A percentile compares a stretch with the other conserved stretches of the same genome.
These are phyloP conservation scores for Erysimum cheiranthoides DNA, from an alignment of 345 rosid species.

Conservation along the genomic window DNA sequence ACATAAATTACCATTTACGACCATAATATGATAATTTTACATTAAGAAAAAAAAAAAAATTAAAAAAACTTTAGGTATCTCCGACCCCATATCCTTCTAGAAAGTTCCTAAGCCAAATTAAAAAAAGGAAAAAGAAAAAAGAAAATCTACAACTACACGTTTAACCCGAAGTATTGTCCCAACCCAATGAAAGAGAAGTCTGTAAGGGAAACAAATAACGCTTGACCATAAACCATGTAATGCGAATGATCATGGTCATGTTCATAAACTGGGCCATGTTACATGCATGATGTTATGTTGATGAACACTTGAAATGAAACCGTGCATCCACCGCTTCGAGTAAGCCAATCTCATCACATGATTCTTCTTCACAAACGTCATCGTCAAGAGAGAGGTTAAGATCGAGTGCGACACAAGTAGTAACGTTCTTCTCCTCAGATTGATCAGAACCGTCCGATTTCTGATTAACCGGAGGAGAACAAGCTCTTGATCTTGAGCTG, in stretches of 20 bases:
- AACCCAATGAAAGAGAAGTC: conserved; percentile 32
- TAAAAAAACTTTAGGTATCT: conserved; percentile 13
- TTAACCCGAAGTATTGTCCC: conserved; percentile 40
- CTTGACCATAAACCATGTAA: conserved; percentile 24
- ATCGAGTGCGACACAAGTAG: conserved; percentile 63
- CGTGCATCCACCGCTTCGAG: conserved; percentile 73
- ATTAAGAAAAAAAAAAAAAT: conserved; percentile 16
- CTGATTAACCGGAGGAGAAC: conserved; percentile 57
- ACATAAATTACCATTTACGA: conserved; percentile 44
- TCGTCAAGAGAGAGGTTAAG: conserved; percentile 72
- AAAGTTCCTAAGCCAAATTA: conserved; percentile 32
- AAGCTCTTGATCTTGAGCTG: conserved; percentile 73
- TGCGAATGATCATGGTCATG: conserved; percentile 23
- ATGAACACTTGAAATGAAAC: conserved; percentile 55
- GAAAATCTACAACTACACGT: conserved; percentile 32
- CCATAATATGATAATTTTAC: conserved; percentile 46
- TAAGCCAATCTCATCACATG: conserved; percentile 68
- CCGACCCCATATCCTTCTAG: conserved; percentile 33
- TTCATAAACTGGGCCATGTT: conserved; percentile 20
- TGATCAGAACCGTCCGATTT: conserved; percentile 50
- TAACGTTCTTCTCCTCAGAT: conserved; percentile 42
- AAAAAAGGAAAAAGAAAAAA: neutral
- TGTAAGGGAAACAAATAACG: conserved; percentile 20
- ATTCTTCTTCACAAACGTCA: conserved; percentile 49
- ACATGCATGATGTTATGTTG: conserved; percentile 39